Base-by-base conservation (phyloP, 2,329 filamentous ascomycete genomes). In the Diaporthe helianthi region DNA sequence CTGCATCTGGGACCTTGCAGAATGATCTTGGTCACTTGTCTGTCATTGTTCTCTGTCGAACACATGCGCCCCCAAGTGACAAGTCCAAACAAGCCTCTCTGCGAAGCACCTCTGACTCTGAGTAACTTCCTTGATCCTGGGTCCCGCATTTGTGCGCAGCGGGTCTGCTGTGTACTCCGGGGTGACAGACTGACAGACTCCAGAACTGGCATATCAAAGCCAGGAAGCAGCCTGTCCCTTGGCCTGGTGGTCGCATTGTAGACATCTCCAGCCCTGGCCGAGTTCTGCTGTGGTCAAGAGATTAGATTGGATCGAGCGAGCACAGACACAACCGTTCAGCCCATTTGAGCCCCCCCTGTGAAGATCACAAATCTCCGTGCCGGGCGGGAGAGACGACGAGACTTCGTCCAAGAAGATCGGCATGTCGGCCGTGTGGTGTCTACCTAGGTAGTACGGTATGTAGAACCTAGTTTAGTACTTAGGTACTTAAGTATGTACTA, bases 1-100 rank as follows among this genome's bases (percentile, higher is more conserved):
- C 52, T 67, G 65, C 65, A 67, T n/a, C 65, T 67, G 65, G 65
- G 53, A 55, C 65, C 65, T 67, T 67, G 65, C 65, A 67, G 54
- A 8, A 38, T 54, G 65, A 49, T 51, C 52, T 54, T 58, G 65
- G 53, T 17, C 29, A 67, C 15, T 51, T 36, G 24, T n/a, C 38
- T n/a, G n/a, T n/a, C n/a, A 66, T 36, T 53, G 26, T 52, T 38
- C n/a, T 24, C 33, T 33, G 36, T 44, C n/a, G 36, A 22, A 24
- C 7, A 36, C 63, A 54, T 29, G 51, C 52, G 31, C 10, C 24
- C 41, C 8, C 19, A 22, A n/a, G n/a, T n/a, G n/a, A n/a, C n/a
- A n/a, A 26, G 17, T 19, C 22, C 22, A 31, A 33, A 67, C 31
- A 55, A 58, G 65, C 65, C 29, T 54, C 52, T 31, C 29, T 46